Base-by-base conservation (phyloP, 176 grass and related monocot genomes). In the Phyllostachys edulis region DNA sequence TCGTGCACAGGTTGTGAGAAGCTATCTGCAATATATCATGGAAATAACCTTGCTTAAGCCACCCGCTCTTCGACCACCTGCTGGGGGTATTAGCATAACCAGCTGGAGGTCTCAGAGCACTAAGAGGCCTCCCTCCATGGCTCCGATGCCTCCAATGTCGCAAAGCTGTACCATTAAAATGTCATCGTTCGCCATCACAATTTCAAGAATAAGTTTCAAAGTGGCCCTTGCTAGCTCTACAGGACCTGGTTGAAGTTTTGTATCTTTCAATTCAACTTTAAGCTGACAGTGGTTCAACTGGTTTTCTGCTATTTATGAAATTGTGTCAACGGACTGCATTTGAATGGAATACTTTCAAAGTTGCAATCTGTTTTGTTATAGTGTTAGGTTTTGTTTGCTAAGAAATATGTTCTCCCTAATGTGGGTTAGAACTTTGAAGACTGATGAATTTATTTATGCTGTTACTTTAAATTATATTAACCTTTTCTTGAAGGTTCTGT, bases 311-410 rank as follows among this genome's bases (percentile, higher is more conserved):
- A 67, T 59, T 45, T 8, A 42, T 73, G 36, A 79, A 18, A 45
- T 84, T 75, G 16, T 14, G 46, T 47, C 46, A 47, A 47, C 4
- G 46, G 46, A 47, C 46, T 79, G 38, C 47, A 73, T 88, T 50
- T 88, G 11, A 42, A 80, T 84, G 51, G 39, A 50, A 29, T 68
- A 51, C 4, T 73, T 47, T 63, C 18, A 3, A 78, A 65, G 80
- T 73, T 72, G 57, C 8, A 15, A 18, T 51, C 1, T 76, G 14
- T 71, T 59, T 24, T 41, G 27, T 34, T 11, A 26, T 26, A 34
- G 13, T 67, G 37, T 47, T 73, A 36, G 39, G 21, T 18, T 80
- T 85, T 71, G 1, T 75, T 76, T 76, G 55, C 46, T 76, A 51
- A 16, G 56, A 5, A 61, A 36, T 74, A 46, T 67, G 13, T 64